phyloP scores from a whole-genome alignment of 2,329 filamentous ascomycete species.

The Fusarium neocosmosporiellum region DNA sequence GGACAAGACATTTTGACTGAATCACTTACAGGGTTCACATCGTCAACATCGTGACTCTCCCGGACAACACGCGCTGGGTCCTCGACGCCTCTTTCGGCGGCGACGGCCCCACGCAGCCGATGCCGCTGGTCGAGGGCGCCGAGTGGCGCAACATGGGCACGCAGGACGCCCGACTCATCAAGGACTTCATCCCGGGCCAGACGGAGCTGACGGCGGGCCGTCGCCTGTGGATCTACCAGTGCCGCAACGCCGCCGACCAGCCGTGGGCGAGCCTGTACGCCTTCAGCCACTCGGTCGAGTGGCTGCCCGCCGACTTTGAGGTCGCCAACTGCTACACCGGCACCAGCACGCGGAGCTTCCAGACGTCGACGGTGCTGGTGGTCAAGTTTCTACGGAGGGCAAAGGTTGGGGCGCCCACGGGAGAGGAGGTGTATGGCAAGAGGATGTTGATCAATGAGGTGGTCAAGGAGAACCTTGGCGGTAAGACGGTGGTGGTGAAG shows the following conservation, averaged over 20 bases:
- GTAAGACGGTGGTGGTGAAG: conserved; percentile 60
- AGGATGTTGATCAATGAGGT: conserved; percentile 61
- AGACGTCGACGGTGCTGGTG: conserved; percentile 64
- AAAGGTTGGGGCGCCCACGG: conserved; percentile 54
- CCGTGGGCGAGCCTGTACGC: conserved; percentile 71
- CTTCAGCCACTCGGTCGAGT: conserved; percentile 72
- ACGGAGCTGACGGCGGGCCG: conserved; percentile 51
- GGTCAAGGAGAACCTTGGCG: conserved; percentile 65
- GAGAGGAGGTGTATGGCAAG: conserved; percentile 62
- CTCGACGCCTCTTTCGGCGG: conserved; percentile 75
- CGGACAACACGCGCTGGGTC: conserved; percentile 60
- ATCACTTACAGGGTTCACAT: conserved; percentile 60
- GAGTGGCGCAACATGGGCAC: conserved; percentile 62
- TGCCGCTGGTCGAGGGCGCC: conserved; percentile 60
- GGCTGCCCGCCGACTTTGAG: conserved; percentile 69
- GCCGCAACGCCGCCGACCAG: conserved; percentile 59
- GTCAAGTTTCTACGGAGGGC: conserved; percentile 63
- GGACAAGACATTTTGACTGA: neutral
- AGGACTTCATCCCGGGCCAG: conserved; percentile 60
- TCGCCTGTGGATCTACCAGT: conserved; percentile 73
- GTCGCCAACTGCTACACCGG: conserved; percentile 70
- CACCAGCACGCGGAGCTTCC: conserved; percentile 60
- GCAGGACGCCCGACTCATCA: conserved; percentile 66
- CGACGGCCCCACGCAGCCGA: conserved; percentile 67
- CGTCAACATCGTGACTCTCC: conserved; percentile 69